Evolutionary conservation across 1,139 yeast genomes (phyloP).

Genomic region (Kodamaea derodonti): DNA sequence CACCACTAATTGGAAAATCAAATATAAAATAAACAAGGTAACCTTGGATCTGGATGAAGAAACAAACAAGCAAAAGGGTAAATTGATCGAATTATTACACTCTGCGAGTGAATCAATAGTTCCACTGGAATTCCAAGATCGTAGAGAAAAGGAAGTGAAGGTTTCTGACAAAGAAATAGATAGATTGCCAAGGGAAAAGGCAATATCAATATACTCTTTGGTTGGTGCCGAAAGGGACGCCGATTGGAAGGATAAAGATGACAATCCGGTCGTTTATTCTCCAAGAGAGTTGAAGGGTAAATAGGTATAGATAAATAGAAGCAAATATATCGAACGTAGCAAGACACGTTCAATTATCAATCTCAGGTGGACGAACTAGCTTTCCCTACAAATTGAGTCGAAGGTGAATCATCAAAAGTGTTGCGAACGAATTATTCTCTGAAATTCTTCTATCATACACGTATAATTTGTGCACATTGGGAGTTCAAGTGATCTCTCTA

Average conservation of each 20-base stretch:
- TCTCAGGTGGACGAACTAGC: too few relatives aligned
- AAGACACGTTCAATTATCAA: too few relatives aligned
- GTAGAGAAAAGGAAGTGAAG: background rate
- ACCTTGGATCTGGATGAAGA: slow-evolving; percentile 2
- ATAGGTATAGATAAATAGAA: too few relatives aligned
- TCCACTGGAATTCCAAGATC: slow-evolving; percentile 1
- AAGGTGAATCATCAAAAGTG: too few relatives aligned
- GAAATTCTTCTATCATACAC: too few relatives aligned
- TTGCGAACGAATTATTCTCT: too few relatives aligned
- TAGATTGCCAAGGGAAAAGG: slow-evolving; percentile 10
- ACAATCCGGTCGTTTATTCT: slow-evolving; percentile 17
- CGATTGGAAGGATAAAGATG: slow-evolving; percentile 23
- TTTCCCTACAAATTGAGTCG: too few relatives aligned
- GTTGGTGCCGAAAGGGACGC: slow-evolving; percentile 26
- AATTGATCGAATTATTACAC: slow-evolving; percentile 10
- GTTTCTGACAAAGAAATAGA: background rate
- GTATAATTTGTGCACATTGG: too few relatives aligned
- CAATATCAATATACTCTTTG: slow-evolving; percentile 23
- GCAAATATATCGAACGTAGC: too few relatives aligned
- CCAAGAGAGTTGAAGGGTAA: slow-evolving; percentile 8
- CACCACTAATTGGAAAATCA: slow-evolving; percentile 12
- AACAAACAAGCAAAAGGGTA: slow-evolving; percentile 1
- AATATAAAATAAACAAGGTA: slow-evolving; percentile 9
- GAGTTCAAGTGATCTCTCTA: too few relatives aligned
- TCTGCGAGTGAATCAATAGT: slow-evolving; percentile 10